These are phyloP conservation scores for Trichoderma citrinoviride DNA, from an alignment of 2,329 filamentous ascomycete genomes.

Conservation along the genomic window DNA sequence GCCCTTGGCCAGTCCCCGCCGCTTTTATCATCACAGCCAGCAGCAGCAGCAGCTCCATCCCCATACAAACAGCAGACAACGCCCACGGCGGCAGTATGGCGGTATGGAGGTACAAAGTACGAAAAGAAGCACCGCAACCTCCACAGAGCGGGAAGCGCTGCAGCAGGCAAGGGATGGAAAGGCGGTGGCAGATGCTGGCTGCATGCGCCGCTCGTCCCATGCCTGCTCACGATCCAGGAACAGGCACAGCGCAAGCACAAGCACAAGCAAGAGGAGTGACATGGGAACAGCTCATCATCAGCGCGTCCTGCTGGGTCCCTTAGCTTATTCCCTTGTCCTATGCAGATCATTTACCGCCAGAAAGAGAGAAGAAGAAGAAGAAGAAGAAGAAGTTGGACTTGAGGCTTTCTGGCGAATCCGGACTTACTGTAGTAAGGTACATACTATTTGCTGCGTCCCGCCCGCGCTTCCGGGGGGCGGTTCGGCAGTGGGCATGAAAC, in stretches of 20 bases:
- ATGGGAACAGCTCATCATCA: conserved; percentile 1
- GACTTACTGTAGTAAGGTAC: no score
- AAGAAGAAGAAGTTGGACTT: neutral
- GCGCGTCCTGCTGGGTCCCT: neutral
- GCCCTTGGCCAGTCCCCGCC: no score
- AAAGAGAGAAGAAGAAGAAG: neutral
- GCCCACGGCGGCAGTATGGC: no score
- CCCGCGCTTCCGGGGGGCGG: neutral
- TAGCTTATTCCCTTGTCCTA: neutral
- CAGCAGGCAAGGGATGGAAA: conserved; percentile 1
- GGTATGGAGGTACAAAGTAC: no score
- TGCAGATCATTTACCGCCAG: conserved; percentile 20
- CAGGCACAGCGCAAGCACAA: neutral
- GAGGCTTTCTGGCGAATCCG: conserved; percentile 8
- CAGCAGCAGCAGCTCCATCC: no score
- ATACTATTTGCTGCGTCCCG: neutral
- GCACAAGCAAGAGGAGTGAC: neutral
- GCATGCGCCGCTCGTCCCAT: neutral
- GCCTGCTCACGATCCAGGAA: neutral
- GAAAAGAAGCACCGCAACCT: no score
- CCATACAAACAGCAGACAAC: no score
- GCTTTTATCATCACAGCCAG: no score
- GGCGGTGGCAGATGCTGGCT: conserved; percentile 11
- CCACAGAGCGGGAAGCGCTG: neutral
- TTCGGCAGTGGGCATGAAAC: no score